Evolutionary conservation across 2,329 filamentous ascomycete genomes (phyloP), one percentile per base, ranked within the genome.

Genomic region (Albifimbria verrucaria): DNA sequence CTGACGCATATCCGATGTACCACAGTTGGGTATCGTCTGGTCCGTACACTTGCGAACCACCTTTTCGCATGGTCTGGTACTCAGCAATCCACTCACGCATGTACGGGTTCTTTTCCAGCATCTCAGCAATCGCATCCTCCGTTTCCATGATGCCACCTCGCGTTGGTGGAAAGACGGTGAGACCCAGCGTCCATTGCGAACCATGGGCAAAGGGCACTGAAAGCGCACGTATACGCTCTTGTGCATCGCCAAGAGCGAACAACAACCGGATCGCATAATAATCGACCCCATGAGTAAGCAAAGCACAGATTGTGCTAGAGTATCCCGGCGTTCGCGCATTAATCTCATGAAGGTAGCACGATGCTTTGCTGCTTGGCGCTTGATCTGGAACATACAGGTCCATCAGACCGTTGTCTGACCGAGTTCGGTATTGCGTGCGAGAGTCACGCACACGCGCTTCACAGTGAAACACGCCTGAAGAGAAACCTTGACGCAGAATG

Each of bases 301-400:
- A 42, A 3, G 57, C 56, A 1, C 58, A 60, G 2, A 59, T 57
- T 10, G 53, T 60, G 47, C 58, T 61, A 25, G 58, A 47, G 45
- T 63, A 65, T 1, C 63, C 65, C 2, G 66, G 64, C 1, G 64
- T 56, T 1, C 65, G 62, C 1, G 66, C 61, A 45, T 69, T 69
- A 11, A 67, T 52, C 49, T 69, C 67, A 47, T 65, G 62, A 22
- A 68, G 55, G 24, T 61, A 68, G 21, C 56, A 55, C 10, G 57
- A 51, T 9, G 56, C 44, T n/a, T 51, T 48, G 15, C 44, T 43
- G 10, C 45, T 24, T 2, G 25, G 21, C 9, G 15, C 36, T 9
- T 26, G 9, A 9, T 28, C 10, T 3, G 11, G 28, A 4, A 50
- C 15, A 9, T 52, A 52, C 11, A 62, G 48, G 23, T 63, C 60